These are phyloP conservation scores for Monilinia fructigena DNA, from an alignment of 2,329 filamentous ascomycete genomes.

Conservation along the genomic window DNA sequence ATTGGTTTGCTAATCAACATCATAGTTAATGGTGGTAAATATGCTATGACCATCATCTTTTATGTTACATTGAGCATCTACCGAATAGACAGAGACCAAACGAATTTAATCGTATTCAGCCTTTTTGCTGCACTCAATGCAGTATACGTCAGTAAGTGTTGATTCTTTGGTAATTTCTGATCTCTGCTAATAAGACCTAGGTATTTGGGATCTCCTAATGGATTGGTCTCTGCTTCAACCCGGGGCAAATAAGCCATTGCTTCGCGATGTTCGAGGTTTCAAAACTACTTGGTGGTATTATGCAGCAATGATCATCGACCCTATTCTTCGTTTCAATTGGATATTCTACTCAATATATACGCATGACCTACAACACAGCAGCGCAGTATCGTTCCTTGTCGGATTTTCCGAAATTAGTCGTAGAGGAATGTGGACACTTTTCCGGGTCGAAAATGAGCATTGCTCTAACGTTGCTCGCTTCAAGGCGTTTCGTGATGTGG, in stretches of 20 bases:
- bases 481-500: constrained; percentile 84
- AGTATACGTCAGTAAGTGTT: constrained; percentile 69
- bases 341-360: constrained; percentile 83
- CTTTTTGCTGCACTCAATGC: constrained; percentile 78
- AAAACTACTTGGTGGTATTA: constrained; percentile 85
- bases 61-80: constrained; percentile 80
- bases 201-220: constrained; percentile 93
- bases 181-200: constrained; percentile 40
- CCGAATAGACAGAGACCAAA: constrained; percentile 63
- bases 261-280: constrained; percentile 78
- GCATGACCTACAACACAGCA: constrained; percentile 76
- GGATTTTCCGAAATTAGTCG: constrained; percentile 77
- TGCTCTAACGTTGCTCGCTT: constrained; percentile 88
- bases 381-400: constrained; percentile 76
- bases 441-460: constrained; percentile 97
- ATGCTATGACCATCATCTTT: constrained; percentile 77
- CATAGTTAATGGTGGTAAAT: constrained; percentile 82
- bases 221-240: constrained; percentile 91
- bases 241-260: constrained; percentile 62
- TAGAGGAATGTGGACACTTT: constrained; percentile 84
- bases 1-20: background rate
- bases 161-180: too few species aligned
- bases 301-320: constrained; percentile 75
- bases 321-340: constrained; percentile 88
- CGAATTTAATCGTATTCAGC: constrained; percentile 70